Base-by-base conservation (phyloP, 2,329 filamentous ascomycete species). In the Nigrospora oryzae region DNA sequence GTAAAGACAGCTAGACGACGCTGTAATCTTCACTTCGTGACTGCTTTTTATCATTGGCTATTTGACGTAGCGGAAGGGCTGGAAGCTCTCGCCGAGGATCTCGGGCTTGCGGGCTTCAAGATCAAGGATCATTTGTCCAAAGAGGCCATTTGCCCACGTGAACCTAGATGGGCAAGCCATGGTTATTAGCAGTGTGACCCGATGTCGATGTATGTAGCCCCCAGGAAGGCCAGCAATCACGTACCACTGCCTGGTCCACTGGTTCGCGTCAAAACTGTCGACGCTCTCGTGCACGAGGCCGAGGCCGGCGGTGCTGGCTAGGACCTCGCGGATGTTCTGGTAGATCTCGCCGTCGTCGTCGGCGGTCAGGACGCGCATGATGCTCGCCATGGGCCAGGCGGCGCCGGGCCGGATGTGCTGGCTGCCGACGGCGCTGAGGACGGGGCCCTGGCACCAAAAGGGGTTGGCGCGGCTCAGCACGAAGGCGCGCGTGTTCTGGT, bases 381-480 rank as follows among this genome's bases (percentile, higher is more conserved):
- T 80, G 52, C 87, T 73, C 38, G 81, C 86, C 87, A 95, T 94
- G 1, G 89, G 89, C 89, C 89, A 95, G 14, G 86, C 88, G 58
- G 83, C 82, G 47, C 82, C 75, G 2, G 89, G 75, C 0, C 74
- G 71, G 10, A 69, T 61, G 52, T 78, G 74, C 19, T 74, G 74
- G 0, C 74, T 73, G 12, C 75, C 75, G 1, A 73, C 68, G 53
- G 69, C 68, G 49, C 68, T 74, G 49, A 78, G 61, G 14, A 74
- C 67, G 3, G 72, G 71, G 0, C 75, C 75, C 16, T 65, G 67
- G 65, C 75, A 73, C 47, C 70, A 94, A 61, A 89, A 91, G 0
- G 86, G 86, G 55, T 91, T 91, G 0, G 80, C 81, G 1, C 71
- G 63, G 44, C 77, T 75, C 36, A 90, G 73, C 46, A 89, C 80